Percentiles rank a stretch among this genome's conserved stretches.
Conservation (phyloP, 306 rosid genomes). For the Alnus rubra region DNA sequence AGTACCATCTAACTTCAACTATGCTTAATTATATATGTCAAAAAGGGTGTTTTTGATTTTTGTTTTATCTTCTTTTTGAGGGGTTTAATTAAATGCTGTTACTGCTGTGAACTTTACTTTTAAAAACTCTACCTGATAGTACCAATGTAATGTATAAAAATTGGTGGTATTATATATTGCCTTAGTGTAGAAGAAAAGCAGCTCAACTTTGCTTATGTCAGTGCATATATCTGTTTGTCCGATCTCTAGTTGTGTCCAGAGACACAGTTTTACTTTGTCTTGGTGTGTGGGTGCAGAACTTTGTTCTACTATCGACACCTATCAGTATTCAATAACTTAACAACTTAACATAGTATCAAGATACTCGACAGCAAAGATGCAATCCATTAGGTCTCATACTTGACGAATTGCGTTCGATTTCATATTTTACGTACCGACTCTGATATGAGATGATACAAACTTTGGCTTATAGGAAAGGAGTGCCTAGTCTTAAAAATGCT, state of each 20-base stretch:
- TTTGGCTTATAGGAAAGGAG: no score
- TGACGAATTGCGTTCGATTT: no score
- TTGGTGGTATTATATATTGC: conserved; percentile 25
- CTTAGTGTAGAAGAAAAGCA: conserved; percentile 42
- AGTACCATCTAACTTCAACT: conserved; percentile 18
- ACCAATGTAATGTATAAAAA: conserved; percentile 42
- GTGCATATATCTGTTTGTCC: conserved; percentile 21
- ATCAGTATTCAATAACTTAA: no score
- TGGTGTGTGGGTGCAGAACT: background rate
- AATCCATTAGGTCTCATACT: no score
- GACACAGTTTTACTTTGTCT: conserved; percentile 18
- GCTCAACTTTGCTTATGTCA: conserved; percentile 36
- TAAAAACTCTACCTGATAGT: conserved; percentile 24
- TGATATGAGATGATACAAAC: no score
- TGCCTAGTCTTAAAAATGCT: background rate
- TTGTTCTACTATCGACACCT: no score
- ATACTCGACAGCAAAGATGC: no score
- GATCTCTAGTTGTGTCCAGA: conserved; percentile 13
- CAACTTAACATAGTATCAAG: no score
- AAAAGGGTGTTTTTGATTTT: conserved; percentile 18
- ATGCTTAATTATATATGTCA: conserved; percentile 1
- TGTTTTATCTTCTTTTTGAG: conserved; percentile 2
- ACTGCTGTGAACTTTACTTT: conserved; percentile 29
- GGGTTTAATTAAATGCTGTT: conserved; percentile 12
- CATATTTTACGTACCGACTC: no score